Evolutionary conservation across 1,284 basidiomycete genomes (phyloP), one percentile per base, ranked within the genome.

Genomic region (Rhodotorula mucilaginosa): DNA sequence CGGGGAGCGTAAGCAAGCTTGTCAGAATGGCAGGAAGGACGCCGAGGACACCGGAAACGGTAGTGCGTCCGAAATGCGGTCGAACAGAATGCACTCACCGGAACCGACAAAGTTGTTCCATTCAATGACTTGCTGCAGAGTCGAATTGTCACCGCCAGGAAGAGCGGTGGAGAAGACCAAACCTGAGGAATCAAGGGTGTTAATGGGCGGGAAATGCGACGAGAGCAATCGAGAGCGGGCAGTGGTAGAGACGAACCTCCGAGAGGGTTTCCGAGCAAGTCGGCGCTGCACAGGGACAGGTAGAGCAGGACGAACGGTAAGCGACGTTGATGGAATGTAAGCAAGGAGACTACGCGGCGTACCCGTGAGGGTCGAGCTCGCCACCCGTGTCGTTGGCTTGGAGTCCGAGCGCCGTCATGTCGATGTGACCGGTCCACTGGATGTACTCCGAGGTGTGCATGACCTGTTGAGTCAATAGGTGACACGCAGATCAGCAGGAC

Each of bases 371-470:
- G 60, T 57, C 65, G 7, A 73, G 68, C 70, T 80, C 79, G 44
- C 89, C 89, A 76, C 89, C 89, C 13, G 78, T 84, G 77, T 91
- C 89, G 23, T 75, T 80, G 0, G 77, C 31, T 15, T 76, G 59
- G 23, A 90, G 79, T 81, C 88, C 86, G 74, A 90, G 80, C 65
- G 80, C 75, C 12, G 82, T 83, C 82, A 89, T 87, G 79, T 90
- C 83, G 72, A 89, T 83, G 82, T 84, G 85, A 23, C 87, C 88
- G 47, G 83, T 81, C 69, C 88, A 82, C 77, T 89, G 87, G 48
- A 89, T 82, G 79, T 90, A 90, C 73, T 87, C 84, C 21, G 84
- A 83, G 0, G 88, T 88, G 70, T 84, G 82, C 39, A 89, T 83
- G 77, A 87, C 84, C 63, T 67, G 57, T 19, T 3, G 21, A 16